Evolutionary conservation across 73 alveolate species (phyloP).

Genomic region (Stentor coeruleus): DNA sequence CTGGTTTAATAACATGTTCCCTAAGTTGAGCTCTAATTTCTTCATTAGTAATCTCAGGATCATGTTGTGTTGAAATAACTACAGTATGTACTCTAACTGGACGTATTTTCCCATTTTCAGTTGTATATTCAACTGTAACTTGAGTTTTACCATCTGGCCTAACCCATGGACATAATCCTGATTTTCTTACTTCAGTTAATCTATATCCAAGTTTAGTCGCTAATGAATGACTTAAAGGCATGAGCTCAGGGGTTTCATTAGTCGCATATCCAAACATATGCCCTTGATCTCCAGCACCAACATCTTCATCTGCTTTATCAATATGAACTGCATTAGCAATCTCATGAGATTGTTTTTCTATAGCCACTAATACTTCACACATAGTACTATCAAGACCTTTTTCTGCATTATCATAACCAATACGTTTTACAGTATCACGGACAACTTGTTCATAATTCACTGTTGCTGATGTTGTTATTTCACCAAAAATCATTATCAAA

Average conservation of each 20-base stretch:
- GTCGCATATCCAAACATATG: slow-evolving; percentile 99
- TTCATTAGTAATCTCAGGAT: slow-evolving; percentile 68
- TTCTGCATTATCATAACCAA: slow-evolving; percentile 89
- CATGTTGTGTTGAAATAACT: slow-evolving; percentile 95
- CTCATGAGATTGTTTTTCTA: slow-evolving; percentile 82
- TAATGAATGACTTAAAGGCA: slow-evolving; percentile 94
- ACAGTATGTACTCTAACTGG: slow-evolving; percentile 92
- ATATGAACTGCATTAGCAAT: slow-evolving; percentile 92
- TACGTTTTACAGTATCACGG: slow-evolving; percentile 77
- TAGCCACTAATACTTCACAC: slow-evolving; percentile 77
- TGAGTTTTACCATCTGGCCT: slow-evolving; percentile 98
- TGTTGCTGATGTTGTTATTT: slow-evolving; percentile 78
- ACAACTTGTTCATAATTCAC: slow-evolving; percentile 80
- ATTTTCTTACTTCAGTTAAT: slow-evolving; percentile 84
- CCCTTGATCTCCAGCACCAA: slow-evolving; percentile 99
- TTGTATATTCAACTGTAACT: slow-evolving; percentile 93
- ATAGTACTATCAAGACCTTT: slow-evolving; percentile 92
- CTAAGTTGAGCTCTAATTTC: slow-evolving; percentile 62
- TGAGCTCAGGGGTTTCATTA: slow-evolving; percentile 88
- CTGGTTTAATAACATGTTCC: slow-evolving; percentile 76
- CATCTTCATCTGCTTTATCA: slow-evolving; percentile 82
- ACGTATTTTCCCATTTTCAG: slow-evolving; percentile 68
- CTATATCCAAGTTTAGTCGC: slow-evolving; percentile 83
- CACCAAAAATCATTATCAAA: slow-evolving; percentile 91
- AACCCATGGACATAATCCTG: slow-evolving; percentile 80